These are phyloP conservation scores for Magnusiomyces magnusii DNA, from an alignment of 1,139 yeast species.

Conservation along the genomic window DNA sequence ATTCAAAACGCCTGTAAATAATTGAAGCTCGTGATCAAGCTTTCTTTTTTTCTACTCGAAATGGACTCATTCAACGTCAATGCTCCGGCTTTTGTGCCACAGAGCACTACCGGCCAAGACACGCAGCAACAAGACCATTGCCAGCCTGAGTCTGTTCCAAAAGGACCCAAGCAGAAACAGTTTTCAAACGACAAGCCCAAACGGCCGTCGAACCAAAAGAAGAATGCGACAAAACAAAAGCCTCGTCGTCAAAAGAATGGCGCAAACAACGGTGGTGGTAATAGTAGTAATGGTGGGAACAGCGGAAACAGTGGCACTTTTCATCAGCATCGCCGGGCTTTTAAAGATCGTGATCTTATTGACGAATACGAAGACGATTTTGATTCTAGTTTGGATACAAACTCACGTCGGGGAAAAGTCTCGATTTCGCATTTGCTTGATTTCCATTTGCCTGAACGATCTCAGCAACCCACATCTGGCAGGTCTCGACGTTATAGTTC, in stretches of 20 bases:
- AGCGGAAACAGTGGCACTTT: no score
- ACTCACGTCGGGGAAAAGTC: constrained; percentile 21
- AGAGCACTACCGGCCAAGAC: background rate
- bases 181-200: background rate
- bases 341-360: background rate
- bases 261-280: background rate
- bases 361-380: background rate
- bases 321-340: background rate
- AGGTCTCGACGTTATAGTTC: constrained; percentile 2
- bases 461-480: background rate
- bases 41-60: background rate
- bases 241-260: background rate
- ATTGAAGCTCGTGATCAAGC: no score
- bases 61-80: constrained; percentile 2
- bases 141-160: background rate
- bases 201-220: background rate
- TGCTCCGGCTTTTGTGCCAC: constrained; percentile 5
- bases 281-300: no score
- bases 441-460: constrained; percentile 11
- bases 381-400: background rate
- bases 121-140: background rate
- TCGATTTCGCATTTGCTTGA: constrained; percentile 31
- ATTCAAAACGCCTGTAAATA: background rate
- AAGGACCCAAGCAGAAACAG: background rate
- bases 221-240: background rate